Base-by-base conservation (phyloP, 192 early-diverging fungal species). In the Diversispora epigaea region DNA sequence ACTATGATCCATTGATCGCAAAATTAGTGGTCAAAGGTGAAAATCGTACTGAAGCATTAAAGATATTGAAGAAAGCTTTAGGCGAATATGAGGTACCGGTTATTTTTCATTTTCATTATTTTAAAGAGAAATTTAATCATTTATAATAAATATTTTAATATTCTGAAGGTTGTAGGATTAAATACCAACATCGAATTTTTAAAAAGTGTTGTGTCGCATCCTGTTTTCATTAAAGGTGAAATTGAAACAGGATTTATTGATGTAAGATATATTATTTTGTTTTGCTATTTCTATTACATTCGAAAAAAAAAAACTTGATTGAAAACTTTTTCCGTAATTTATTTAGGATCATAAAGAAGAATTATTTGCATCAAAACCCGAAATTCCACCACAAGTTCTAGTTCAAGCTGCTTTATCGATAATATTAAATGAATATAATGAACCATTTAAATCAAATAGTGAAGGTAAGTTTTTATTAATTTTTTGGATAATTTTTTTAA, bases 1-100 rank as follows among this genome's bases (percentile, higher is more conserved):
- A 95, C 80, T 98, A 98, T 76, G 96, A 95, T 74, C 94, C 94
- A 62, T 95, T 95, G 94, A 96, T 98, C 25, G 92, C 94, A 52
- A 98, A 98, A 82, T 84, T 98, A 64, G 89, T 98, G 67, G 95
- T 96, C 40, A 86, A 86, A 25, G 95, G 93, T 41, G 78, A 84
- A 44, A 87, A 96, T 85, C 88, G 96, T 60, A 85, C 83, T 17
- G 93, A 91, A 43, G 96, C 96, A 2, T 81, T 98, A 69, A 86
- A 93, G 6, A 85, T 88, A 19, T 83, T 98, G 68, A 80, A 91
- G 45, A 91, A 88, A 75, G 93, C 96, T 1, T 84, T 98, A 66
- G 89, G 84, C 39, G 89, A 94, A 72, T 96, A 96, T 79, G 88
- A 96, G 80, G 89, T 88, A 43, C 25, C n/a, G 76, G 69, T 6